A percentile compares a stretch with the other conserved stretches of the same genome.
Evolutionary conservation across 768 basidiomycete genomes (phyloP).

Genomic region (Arthromyces matolae): DNA sequence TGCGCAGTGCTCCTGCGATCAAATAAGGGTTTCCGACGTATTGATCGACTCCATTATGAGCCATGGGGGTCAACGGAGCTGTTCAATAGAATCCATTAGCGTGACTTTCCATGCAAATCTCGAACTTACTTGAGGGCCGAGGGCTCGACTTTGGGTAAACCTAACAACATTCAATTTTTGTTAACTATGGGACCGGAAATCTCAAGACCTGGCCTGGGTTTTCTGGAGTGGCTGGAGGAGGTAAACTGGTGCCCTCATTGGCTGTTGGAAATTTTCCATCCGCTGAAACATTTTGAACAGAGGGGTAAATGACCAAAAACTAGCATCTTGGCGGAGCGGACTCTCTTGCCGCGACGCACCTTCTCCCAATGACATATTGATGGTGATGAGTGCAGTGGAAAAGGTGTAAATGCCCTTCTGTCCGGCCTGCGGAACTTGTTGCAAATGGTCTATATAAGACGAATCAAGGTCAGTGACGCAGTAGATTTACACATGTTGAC

Average conservation of each 20-base stretch:
- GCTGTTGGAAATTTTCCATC: conserved; percentile 40
- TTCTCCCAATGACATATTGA: conserved; percentile 25
- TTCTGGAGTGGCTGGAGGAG: conserved; percentile 42
- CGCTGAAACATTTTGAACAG: conserved; percentile 10
- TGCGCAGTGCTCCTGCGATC: conserved; percentile 38
- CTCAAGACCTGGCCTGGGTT: conserved; percentile 42
- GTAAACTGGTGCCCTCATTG: conserved; percentile 29
- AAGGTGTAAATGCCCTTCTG: not conserved
- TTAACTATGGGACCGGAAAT: not conserved
- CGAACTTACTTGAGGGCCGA: no score
- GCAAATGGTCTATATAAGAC: not conserved
- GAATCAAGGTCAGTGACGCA: conserved; percentile 14
- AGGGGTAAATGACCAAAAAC: no score
- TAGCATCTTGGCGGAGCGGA: no score
- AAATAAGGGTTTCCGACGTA: conserved; percentile 46
- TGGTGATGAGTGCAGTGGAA: not conserved
- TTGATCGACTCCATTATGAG: conserved; percentile 19
- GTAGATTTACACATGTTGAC: conserved; percentile 11
- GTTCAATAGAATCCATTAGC: not conserved
- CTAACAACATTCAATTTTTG: conserved; percentile 20
- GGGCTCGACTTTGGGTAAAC: conserved; percentile 48
- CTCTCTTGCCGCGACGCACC: conserved; percentile 18
- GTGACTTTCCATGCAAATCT: no score
- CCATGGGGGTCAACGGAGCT: conserved; percentile 20
- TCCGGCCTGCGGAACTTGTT: not conserved